A percentile compares a stretch with the other conserved stretches of the same genome.
phyloP scores from a whole-genome alignment of 306 rosid species.

The Sechiopsis laciniata region DNA sequence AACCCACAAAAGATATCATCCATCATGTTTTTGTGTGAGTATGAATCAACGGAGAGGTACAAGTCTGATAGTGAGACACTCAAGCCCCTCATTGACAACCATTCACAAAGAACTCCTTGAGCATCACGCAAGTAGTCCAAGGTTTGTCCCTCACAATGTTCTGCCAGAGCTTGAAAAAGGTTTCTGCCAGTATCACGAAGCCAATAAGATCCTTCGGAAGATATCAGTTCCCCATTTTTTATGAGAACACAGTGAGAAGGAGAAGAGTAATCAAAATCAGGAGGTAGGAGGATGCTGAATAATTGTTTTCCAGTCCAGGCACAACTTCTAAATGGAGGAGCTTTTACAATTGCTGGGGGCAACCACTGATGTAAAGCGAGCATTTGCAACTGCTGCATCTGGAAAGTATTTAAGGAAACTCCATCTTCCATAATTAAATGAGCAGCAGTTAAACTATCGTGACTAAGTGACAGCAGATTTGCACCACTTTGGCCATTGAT shows the following conservation, averaged over 20 bases:
- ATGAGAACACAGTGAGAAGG: constrained; percentile 46
- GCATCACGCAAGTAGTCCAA: constrained; percentile 58
- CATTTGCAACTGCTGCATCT: constrained; percentile 89
- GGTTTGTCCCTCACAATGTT: constrained; percentile 38
- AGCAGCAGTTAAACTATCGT: constrained; percentile 87
- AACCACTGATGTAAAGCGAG: constrained; percentile 30
- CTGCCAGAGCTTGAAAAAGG: constrained; percentile 53
- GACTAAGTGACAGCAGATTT: constrained; percentile 75
- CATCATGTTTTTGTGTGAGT: constrained; percentile 63
- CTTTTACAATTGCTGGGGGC: constrained; percentile 54
- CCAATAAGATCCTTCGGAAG: constrained; percentile 78
- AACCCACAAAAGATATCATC: constrained; percentile 65
- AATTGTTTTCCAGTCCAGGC: constrained; percentile 84
- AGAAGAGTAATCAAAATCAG: constrained; percentile 47
- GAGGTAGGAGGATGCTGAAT: constrained; percentile 73
- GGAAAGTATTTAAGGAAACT: constrained; percentile 39
- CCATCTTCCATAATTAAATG: constrained; percentile 65
- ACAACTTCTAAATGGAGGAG: constrained; percentile 38
- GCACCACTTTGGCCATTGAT: constrained; percentile 82
- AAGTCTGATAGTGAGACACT: constrained; percentile 83
- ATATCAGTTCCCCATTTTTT: constrained; percentile 55
- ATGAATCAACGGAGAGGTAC: constrained; percentile 53
- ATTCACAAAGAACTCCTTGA: constrained; percentile 75
- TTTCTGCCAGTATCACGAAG: constrained; percentile 54
- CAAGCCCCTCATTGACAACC: constrained; percentile 81